Evolutionary conservation across 2,329 filamentous ascomycete genomes (phyloP).

Genomic region (Gaeumannomyces tritici): DNA sequence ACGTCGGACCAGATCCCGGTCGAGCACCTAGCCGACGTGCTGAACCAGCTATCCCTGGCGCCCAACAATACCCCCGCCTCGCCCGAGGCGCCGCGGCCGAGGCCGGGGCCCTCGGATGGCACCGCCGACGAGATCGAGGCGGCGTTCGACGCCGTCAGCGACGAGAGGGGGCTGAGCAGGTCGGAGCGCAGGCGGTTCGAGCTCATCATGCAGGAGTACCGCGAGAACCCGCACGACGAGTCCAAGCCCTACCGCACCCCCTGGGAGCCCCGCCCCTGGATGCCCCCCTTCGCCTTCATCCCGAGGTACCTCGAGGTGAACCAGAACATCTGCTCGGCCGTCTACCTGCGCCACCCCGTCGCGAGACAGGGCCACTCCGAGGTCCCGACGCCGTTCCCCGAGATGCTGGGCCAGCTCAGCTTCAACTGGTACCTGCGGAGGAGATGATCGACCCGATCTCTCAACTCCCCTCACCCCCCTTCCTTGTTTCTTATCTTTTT

Average conservation of each 20-base stretch:
- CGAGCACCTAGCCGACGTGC: constrained; percentile 41
- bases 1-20: constrained; percentile 40
- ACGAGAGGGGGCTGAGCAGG: constrained; percentile 31
- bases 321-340: constrained; percentile 90
- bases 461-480: no score
- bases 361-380: constrained; percentile 72
- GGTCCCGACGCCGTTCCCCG: constrained; percentile 73
- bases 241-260: constrained; percentile 83
- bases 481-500: background rate
- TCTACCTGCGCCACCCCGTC: constrained; percentile 91
- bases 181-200: constrained; percentile 45
- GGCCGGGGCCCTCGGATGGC: constrained; percentile 4
- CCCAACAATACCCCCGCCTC: constrained; percentile 3
- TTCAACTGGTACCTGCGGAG: constrained; percentile 92
- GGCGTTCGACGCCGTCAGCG: background rate
- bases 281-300: constrained; percentile 90
- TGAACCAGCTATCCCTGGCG: constrained; percentile 27
- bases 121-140: background rate
- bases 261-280: constrained; percentile 78
- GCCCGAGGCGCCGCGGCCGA: constrained; percentile 23
- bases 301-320: constrained; percentile 95
- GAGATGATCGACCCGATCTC: constrained; percentile 37
- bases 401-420: constrained; percentile 64
- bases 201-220: constrained; percentile 49
- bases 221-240: constrained; percentile 67